These are phyloP conservation scores for Poa pratensis DNA, from an alignment of 176 grass and related monocot genomes.

Conservation along the genomic window DNA sequence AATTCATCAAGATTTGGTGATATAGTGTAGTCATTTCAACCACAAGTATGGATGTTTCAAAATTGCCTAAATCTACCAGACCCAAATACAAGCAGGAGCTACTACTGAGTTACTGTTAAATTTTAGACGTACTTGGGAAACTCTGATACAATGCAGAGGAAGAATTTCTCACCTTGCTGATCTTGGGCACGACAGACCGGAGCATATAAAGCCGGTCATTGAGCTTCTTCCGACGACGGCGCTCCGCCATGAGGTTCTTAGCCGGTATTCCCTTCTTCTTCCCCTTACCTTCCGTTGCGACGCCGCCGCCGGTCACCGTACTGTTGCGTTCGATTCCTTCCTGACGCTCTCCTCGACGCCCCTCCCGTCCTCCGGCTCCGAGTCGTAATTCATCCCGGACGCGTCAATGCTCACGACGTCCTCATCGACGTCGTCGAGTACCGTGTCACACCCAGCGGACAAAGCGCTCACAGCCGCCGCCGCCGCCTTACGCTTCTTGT, in stretches of 20 bases:
- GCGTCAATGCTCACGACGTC: slow-evolving; percentile 82
- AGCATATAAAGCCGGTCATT: slow-evolving; percentile 99
- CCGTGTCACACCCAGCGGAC: slow-evolving; percentile 39
- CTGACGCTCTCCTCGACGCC: slow-evolving; percentile 64
- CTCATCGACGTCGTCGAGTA: slow-evolving; percentile 64
- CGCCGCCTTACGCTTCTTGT: slow-evolving; percentile 70
- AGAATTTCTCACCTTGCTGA: slow-evolving; percentile 91
- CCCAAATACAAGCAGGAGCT: background rate
- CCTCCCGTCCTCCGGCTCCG: slow-evolving; percentile 74
- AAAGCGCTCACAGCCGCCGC: background rate
- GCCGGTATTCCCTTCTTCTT: slow-evolving; percentile 97
- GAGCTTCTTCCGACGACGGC: slow-evolving; percentile 95
- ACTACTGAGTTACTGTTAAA: background rate
- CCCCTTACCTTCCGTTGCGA: slow-evolving; percentile 65
- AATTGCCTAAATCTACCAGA: background rate
- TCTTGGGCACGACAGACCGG: slow-evolving; percentile 95
- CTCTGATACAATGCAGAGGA: slow-evolving; percentile 12
- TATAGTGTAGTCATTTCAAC: background rate
- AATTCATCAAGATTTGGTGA: slow-evolving; percentile 3
- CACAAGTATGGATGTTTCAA: background rate
- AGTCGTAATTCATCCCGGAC: slow-evolving; percentile 88
- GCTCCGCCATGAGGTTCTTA: slow-evolving; percentile 99
- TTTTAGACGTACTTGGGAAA: background rate
- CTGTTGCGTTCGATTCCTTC: slow-evolving; percentile 78
- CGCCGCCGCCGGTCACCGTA: slow-evolving; percentile 55